phyloP scores from a whole-genome alignment of 306 rosid genomes.

The cucumber (Cucumis sativus) region Cucumber_9930_V3 NC_026658.2:25533001-25533500 shows the following conservation, averaged over 20 bases:
- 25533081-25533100: slow-evolving; percentile 13
- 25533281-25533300: background rate
- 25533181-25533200: background rate
- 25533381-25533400: too few species aligned
- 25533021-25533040: background rate
- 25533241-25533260: background rate
- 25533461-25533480: background rate
- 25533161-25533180: background rate
- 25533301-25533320: background rate
- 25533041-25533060: background rate
- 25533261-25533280: background rate
- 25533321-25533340: too few species aligned
- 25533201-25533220: background rate
- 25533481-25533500: background rate
- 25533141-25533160: slow-evolving; percentile 53
- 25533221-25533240: background rate
- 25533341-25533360: too few species aligned
- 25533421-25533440: background rate
- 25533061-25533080: background rate
- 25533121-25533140: slow-evolving; percentile 50
- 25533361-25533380: too few species aligned
- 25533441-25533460: background rate
- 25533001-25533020: background rate
- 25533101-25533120: slow-evolving; percentile 39
- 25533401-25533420: background rate